These are phyloP conservation scores for Trichosanthes cucumerina DNA, from an alignment of 306 rosid genomes.

Conservation along the genomic window DNA sequence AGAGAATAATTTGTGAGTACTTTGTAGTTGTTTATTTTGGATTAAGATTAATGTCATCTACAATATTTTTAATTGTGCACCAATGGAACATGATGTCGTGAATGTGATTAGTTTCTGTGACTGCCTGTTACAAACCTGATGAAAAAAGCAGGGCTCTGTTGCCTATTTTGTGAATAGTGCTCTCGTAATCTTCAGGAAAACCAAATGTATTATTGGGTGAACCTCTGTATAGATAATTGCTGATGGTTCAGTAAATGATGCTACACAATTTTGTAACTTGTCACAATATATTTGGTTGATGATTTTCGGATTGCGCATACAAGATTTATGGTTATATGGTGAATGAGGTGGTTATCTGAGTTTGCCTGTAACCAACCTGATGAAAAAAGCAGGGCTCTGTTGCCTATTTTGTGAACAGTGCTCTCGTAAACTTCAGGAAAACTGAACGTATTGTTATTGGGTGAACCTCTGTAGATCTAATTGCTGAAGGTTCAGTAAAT, in stretches of 20 bases:
- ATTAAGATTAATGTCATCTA: neutral
- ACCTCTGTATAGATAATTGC: slow-evolving; percentile 31
- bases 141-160: slow-evolving; percentile 35
- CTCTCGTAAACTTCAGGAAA: slow-evolving; percentile 48
- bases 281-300: neutral
- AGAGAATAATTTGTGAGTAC: neutral
- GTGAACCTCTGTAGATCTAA: slow-evolving; percentile 47
- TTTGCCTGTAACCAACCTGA: slow-evolving; percentile 17
- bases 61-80: neutral
- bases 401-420: slow-evolving; percentile 30
- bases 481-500: slow-evolving; percentile 63
- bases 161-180: slow-evolving; percentile 29
- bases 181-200: slow-evolving; percentile 48
- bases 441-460: slow-evolving; percentile 44
- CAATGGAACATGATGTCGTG: neutral
- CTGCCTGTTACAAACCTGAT: slow-evolving; percentile 18
- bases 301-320: neutral
- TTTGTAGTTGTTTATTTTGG: neutral
- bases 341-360: neutral
- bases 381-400: slow-evolving; percentile 39
- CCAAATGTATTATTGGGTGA: slow-evolving; percentile 53
- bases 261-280: slow-evolving; percentile 7
- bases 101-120: neutral
- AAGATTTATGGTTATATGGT: no score
- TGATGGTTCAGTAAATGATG: slow-evolving; percentile 62